phyloP scores from a whole-genome alignment of 1,284 basidiomycete genomes.

The Trametes versicolor region DNA sequence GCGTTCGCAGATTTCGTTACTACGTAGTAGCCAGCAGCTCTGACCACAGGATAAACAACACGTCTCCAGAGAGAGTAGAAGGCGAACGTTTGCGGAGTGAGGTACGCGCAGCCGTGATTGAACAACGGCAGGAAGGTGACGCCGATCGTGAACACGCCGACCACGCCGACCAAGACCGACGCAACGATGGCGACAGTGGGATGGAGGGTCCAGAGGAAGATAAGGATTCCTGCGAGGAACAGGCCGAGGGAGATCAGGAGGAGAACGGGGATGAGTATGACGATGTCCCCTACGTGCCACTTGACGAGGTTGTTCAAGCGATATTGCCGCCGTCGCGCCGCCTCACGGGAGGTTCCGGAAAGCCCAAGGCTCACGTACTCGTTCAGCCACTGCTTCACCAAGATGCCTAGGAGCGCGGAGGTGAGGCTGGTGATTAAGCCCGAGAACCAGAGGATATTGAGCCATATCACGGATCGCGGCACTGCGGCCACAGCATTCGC shows the following conservation, averaged over 20 bases:
- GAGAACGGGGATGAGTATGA: constrained; percentile 14
- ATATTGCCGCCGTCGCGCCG: constrained; percentile 7
- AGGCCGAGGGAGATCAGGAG: constrained; percentile 13
- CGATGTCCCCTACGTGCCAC: constrained; percentile 12
- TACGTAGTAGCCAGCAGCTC: neutral
- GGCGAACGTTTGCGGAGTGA: constrained; percentile 5
- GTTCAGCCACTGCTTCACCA: constrained; percentile 15
- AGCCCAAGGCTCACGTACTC: neutral
- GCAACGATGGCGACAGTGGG: constrained; percentile 3
- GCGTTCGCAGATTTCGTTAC: neutral
- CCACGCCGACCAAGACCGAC: neutral
- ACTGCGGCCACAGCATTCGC: neutral
- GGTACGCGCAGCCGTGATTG: neutral
- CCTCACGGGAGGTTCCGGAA: neutral
- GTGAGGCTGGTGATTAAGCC: constrained; percentile 10
- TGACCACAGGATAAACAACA: neutral
- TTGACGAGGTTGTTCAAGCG: constrained; percentile 10
- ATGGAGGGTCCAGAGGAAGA: constrained; percentile 18
- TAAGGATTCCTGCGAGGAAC: constrained; percentile 9
- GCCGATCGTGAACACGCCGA: neutral
- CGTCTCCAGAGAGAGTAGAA: neutral
- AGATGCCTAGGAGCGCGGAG: constrained; percentile 3
- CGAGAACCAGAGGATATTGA: constrained; percentile 16
- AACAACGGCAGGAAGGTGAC: constrained; percentile 6
- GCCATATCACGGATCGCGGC: constrained; percentile 49